Conservation (phyloP, 164 flowering plant species). For the Hamamelis virginiana region DNA sequence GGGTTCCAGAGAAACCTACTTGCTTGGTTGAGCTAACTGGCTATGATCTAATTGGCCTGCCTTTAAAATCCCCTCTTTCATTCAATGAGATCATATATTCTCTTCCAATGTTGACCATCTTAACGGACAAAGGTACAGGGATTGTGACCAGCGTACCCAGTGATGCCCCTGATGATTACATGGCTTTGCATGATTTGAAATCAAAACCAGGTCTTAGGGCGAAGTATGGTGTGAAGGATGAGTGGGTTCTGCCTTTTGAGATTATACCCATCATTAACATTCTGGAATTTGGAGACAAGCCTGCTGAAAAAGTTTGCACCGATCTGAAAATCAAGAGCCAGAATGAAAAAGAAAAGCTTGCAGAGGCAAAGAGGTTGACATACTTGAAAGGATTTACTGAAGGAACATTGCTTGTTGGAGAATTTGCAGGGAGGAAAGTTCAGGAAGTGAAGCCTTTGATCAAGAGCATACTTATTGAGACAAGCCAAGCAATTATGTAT, state of each 20-base stretch:
- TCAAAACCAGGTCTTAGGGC: conserved; percentile 64
- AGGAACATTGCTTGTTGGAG: conserved; percentile 77
- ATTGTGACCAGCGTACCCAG: conserved; percentile 93
- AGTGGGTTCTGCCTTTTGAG: conserved; percentile 74
- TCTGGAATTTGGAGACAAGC: conserved; percentile 65
- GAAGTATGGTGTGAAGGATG: conserved; percentile 73
- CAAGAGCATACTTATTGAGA: conserved; percentile 60
- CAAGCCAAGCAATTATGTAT: conserved; percentile 62
- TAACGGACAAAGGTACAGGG: conserved; percentile 84
- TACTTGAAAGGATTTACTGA: conserved; percentile 82
- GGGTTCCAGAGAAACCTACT: conserved; percentile 61
- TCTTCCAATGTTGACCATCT: conserved; percentile 77
- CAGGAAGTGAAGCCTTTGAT: conserved; percentile 82
- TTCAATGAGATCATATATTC: conserved; percentile 55
- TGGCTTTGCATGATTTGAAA: conserved; percentile 73
- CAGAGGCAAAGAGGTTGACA: conserved; percentile 70
- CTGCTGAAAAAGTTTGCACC: conserved; percentile 70
- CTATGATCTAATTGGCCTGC: conserved; percentile 79
- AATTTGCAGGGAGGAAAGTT: conserved; percentile 61
- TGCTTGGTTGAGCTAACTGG: conserved; percentile 82
- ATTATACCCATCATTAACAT: conserved; percentile 65
- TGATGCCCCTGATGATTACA: conserved; percentile 90
- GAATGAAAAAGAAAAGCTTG: conserved; percentile 76
- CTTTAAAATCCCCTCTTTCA: conserved; percentile 61
- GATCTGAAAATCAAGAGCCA: conserved; percentile 79